A percentile compares a stretch with the other conserved stretches of the same genome.
These are phyloP conservation scores for Raphidocelis subcapitata DNA, from an alignment of 139 green algal species.

Conservation along the genomic window DNA sequence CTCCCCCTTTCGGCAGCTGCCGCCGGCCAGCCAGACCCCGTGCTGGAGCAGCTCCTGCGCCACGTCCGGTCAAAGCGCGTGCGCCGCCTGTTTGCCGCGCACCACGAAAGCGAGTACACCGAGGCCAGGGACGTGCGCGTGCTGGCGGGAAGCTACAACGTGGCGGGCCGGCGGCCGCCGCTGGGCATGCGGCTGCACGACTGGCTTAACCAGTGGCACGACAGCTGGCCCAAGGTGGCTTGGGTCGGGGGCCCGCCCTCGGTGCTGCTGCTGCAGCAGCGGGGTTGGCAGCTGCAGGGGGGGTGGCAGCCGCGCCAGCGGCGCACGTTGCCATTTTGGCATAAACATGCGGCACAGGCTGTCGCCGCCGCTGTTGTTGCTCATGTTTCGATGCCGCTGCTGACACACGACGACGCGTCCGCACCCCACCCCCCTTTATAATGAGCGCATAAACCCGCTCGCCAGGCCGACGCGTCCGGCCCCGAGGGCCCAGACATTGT, in stretches of 20 bases:
- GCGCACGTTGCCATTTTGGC: no score
- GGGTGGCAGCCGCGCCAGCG: not conserved
- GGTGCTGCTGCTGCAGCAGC: slow-evolving; percentile 1
- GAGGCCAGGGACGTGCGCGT: slow-evolving; percentile 29
- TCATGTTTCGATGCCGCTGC: no score
- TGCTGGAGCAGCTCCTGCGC: slow-evolving; percentile 48
- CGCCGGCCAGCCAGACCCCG: slow-evolving; percentile 21
- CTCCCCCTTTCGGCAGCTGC: no score
- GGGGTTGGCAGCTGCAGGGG: not conserved
- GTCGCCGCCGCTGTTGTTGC: no score
- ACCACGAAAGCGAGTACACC: slow-evolving; percentile 29
- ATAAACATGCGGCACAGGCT: no score
- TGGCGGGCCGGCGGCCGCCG: slow-evolving; percentile 64
- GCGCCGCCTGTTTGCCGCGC: slow-evolving; percentile 38
- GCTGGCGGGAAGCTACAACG: slow-evolving; percentile 67
- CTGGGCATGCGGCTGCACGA: slow-evolving; percentile 38
- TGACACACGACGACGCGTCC: no score
- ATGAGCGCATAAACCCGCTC: not conserved
- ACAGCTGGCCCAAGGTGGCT: slow-evolving; percentile 11
- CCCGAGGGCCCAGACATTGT: slow-evolving; percentile 53
- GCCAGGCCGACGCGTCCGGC: not conserved
- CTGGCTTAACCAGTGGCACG: slow-evolving; percentile 50
- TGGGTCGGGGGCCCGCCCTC: not conserved
- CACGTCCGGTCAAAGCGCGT: slow-evolving; percentile 42
- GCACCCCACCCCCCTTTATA: no score